Base-by-base conservation (phyloP, 2,329 filamentous ascomycete species). In the Pseudocercospora fijiensis region DNA sequence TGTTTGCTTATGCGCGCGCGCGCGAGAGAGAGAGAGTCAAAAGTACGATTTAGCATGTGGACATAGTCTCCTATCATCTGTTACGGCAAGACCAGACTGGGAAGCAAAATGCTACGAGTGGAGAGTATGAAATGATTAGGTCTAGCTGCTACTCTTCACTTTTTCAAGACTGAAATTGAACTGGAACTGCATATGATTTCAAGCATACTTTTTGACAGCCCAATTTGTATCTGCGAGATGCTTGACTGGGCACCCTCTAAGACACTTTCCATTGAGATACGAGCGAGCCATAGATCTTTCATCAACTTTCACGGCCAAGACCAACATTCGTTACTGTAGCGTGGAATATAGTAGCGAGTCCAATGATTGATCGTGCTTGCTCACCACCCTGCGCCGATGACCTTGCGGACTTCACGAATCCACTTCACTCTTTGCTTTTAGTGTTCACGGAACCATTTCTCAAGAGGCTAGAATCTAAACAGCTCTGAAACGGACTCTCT, bases 41-140 rank as follows among this genome's bases (percentile, higher is more conserved):
- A 58, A 58, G 57, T 58, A 58, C 57, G 57, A 49, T 58, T 58
- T 58, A 58, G 57, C 57, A 41, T 47, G 57, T 58, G 37, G 27
- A 56, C 18, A 37, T 56, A 56, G 53, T 56, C 53, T 56, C 28
- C n/a, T 56, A 41, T 56, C 53, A 41, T 41, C 28, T 56, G 53
- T 20, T 56, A 28, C 49, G 49, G 49, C 24, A 26, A 53, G 49
- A n/a, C 24, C 22, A 26, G 26, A 26, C 22, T 49, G 20, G 41
- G 37, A 26, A 47, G 27, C 18, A 37, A 58, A 26, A 22, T 20
- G 20, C 26, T 47, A 37, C n/a, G 57, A 20, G 27, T n/a, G 37
- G 37, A 20, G 28, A 58, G 57, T 47, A 53, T 53, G 33, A 33
- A 58, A 28, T 58, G 33, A 24, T 28, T n/a, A 43, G 30, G 55